Evolutionary conservation across 2,329 filamentous ascomycete species (phyloP), one percentile per base, ranked within the genome.

Genomic region (Diaporthe eres): DNA sequence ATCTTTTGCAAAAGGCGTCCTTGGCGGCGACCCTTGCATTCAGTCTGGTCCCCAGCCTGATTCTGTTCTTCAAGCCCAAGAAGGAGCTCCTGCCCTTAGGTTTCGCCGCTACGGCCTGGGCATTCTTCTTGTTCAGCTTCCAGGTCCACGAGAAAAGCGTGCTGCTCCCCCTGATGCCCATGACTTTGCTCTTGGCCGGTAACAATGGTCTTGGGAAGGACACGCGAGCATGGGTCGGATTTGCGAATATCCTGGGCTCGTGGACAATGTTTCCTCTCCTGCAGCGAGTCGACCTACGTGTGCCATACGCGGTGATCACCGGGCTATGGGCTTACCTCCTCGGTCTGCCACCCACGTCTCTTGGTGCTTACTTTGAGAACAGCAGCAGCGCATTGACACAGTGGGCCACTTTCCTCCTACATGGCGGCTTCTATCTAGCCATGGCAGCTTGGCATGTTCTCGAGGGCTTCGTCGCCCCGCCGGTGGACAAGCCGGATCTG

Each of bases 141-240:
- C 97, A 99, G 82, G 97, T 99, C 0, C 97, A 99, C 81, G 97
- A 99, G 86, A 99, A 99, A 89, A 98, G 96, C 79, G 95, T 98
- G 0, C 88, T 99, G 7, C 90, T 99, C 3, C 97, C 97, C 1
- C 87, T 99, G 63, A 91, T 98, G 82, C 97, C 97, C 0, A 98
- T 97, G 94, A 98, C 96, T 0, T 85, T 98, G 9, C 88, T 98
- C 7, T 88, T 99, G 53, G 94, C 94, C 22, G 76, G 76, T 22
- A 91, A 93, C 77, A 91, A 94, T 67, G 96, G 96, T 0, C 86
- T 99, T 68, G 91, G 91, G 76, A 94, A 94, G 76, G 92, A 93
- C 72, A 91, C 91, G 25, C 91, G 97, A 67, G 92, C 95, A 2
- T 99, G 97, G 97, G 93, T 98, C 6, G 96, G 96, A n/a, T 98